Evolutionary conservation across 192 early-diverging fungal genomes (phyloP).

Genomic region (Coemansia brasiliensis): DNA sequence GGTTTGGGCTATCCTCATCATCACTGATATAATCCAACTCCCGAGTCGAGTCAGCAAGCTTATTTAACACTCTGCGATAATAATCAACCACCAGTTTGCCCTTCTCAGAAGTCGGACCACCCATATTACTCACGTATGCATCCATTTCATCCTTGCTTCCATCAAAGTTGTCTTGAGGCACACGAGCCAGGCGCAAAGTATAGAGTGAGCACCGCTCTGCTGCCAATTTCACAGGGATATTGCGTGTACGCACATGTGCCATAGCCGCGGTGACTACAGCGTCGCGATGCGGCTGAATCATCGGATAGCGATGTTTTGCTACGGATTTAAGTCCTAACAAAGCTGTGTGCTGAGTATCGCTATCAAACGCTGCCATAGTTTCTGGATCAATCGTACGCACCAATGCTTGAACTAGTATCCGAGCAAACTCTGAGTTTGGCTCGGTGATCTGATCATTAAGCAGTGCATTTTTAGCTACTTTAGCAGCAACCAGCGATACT

Average conservation of each 20-base stretch:
- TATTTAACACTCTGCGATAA: slow-evolving; percentile 59
- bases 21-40: slow-evolving; percentile 51
- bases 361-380: slow-evolving; percentile 23
- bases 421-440: background rate
- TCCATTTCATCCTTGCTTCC: slow-evolving; percentile 27
- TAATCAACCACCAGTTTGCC: slow-evolving; percentile 59
- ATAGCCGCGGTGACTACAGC: slow-evolving; percentile 67
- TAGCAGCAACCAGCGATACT: slow-evolving; percentile 26
- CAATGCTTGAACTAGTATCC: slow-evolving; percentile 17
- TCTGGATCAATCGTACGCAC: slow-evolving; percentile 25
- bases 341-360: slow-evolving; percentile 56
- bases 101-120: slow-evolving; percentile 50
- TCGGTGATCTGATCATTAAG: slow-evolving; percentile 5
- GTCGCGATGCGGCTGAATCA: slow-evolving; percentile 54
- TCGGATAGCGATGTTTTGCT: slow-evolving; percentile 53
- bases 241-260: slow-evolving; percentile 73
- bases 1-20: slow-evolving; percentile 26
- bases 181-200: slow-evolving; percentile 60
- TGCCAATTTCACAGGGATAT: slow-evolving; percentile 80
- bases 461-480: slow-evolving; percentile 30
- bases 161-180: slow-evolving; percentile 22
- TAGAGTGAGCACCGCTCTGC: slow-evolving; percentile 80
- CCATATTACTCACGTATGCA: slow-evolving; percentile 51
- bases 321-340: slow-evolving; percentile 59
- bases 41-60: slow-evolving; percentile 46